phyloP scores from a whole-genome alignment of 306 rosid genomes.

The Argentina anserina region DNA sequence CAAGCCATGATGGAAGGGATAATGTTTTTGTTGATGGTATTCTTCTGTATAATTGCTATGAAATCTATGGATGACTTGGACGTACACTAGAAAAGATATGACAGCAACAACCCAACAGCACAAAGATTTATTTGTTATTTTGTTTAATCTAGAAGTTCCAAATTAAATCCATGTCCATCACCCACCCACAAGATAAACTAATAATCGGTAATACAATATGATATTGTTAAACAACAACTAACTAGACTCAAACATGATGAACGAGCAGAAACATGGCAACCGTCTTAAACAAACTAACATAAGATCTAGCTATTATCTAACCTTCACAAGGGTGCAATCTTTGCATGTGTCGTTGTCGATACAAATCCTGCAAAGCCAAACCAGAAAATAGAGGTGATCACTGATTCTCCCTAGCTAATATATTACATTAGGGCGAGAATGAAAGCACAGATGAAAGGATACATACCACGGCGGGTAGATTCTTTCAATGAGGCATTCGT shows the following conservation, averaged over 20 bases:
- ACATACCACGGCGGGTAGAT: slow-evolving; percentile 82
- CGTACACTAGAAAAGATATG: neutral
- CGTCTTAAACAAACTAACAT: neutral
- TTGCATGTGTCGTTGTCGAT: slow-evolving; percentile 73
- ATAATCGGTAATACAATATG: neutral
- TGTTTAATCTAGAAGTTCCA: neutral
- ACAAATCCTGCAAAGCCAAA: slow-evolving; percentile 59
- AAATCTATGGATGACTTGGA: neutral
- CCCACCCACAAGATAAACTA: slow-evolving; percentile 3
- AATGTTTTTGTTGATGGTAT: slow-evolving; percentile 2
- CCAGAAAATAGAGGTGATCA: neutral
- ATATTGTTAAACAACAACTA: neutral
- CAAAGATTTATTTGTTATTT: neutral
- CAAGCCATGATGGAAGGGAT: neutral
- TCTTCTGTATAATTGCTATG: neutral
- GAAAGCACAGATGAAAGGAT: neutral
- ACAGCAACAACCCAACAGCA: slow-evolving; percentile 4
- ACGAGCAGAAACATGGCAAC: neutral
- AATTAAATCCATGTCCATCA: slow-evolving; percentile 5
- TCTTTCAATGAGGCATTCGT: slow-evolving; percentile 74
- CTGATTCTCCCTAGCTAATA: neutral
- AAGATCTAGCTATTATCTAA: slow-evolving; percentile 33
- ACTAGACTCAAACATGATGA: neutral
- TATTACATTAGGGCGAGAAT: neutral
- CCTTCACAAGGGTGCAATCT: slow-evolving; percentile 82